Conservation (phyloP, 177 flowering plant genomes). For the Vitis hybrid region DNA sequence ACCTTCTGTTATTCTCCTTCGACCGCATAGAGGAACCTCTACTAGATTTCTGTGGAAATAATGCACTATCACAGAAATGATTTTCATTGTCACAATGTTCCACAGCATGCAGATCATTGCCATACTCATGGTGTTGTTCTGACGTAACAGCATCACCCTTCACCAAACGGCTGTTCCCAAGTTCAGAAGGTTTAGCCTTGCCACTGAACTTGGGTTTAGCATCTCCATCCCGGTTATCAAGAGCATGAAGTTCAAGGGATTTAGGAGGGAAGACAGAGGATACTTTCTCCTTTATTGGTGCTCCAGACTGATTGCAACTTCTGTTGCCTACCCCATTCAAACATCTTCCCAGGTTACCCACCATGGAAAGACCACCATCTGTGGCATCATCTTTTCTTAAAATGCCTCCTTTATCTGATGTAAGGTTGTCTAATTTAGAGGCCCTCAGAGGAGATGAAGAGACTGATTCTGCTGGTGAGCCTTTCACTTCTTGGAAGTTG, state of each 20-base stretch:
- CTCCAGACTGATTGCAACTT: slow-evolving; percentile 6
- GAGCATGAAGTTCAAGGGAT: slow-evolving; percentile 7
- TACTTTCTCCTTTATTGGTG: slow-evolving; percentile 9
- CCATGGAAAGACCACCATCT: slow-evolving; percentile 6
- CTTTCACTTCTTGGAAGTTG: slow-evolving; percentile 26
- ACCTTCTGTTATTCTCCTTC: slow-evolving; percentile 10
- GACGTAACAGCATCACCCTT: background rate
- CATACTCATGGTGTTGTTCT: background rate
- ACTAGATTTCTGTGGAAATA: slow-evolving; percentile 7
- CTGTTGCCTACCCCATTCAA: slow-evolving; percentile 5
- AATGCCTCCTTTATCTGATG: slow-evolving; percentile 7
- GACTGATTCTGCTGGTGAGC: slow-evolving; percentile 56
- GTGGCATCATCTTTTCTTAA: slow-evolving; percentile 15
- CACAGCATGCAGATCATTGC: slow-evolving; percentile 3
- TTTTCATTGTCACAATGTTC: background rate
- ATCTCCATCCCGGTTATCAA: slow-evolving; percentile 16
- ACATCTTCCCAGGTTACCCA: slow-evolving; percentile 11
- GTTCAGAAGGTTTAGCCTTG: slow-evolving; percentile 7
- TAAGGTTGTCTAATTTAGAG: background rate
- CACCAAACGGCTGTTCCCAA: slow-evolving; percentile 4
- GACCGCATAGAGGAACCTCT: background rate
- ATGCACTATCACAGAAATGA: no score
- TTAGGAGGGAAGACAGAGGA: slow-evolving; percentile 1
- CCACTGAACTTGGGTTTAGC: slow-evolving; percentile 2
- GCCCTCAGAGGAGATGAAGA: slow-evolving; percentile 32